phyloP scores from a whole-genome alignment of 805 yeast genomes.

The Saturnispora serradocipensis region DNA sequence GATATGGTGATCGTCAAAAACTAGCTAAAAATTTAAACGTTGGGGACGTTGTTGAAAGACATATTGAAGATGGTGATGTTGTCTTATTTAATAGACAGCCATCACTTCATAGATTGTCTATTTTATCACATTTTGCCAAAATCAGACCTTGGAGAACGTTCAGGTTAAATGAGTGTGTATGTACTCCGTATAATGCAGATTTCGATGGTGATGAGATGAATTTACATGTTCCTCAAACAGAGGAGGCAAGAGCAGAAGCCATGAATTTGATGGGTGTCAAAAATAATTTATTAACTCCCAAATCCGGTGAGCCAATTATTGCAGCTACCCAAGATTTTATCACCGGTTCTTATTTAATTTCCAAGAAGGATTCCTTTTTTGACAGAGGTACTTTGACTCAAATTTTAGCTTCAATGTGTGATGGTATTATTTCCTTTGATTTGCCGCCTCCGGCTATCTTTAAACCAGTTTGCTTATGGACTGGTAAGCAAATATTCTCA shows the following conservation, averaged over 20 bases:
- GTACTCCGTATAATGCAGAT: constrained; percentile 99
- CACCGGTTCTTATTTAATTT: constrained; percentile 87
- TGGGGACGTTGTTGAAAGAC: constrained; percentile 95
- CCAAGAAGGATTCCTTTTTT: constrained; percentile 88
- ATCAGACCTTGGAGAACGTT: constrained; percentile 98
- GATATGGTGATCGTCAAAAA: constrained; percentile 77
- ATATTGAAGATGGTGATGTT: constrained; percentile 92
- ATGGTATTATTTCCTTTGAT: constrained; percentile 80
- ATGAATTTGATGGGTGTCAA: constrained; percentile 97
- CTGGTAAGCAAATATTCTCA: constrained; percentile 94
- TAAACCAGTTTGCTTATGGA: constrained; percentile 89
- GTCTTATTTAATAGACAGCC: constrained; percentile 97
- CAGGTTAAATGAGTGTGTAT: constrained; percentile 94
- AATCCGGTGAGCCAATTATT: constrained; percentile 97
- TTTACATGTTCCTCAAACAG: constrained; percentile 97
- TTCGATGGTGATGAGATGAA: constrained; percentile 99
- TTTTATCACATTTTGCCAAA: constrained; percentile 90
- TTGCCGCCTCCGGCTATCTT: constrained; percentile 90
- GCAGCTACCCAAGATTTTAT: constrained; percentile 99
- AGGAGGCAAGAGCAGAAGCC: constrained; percentile 96
- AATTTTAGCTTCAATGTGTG: constrained; percentile 90
- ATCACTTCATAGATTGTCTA: constrained; percentile 88
- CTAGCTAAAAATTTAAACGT: constrained; percentile 67
- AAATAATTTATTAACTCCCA: constrained; percentile 87
- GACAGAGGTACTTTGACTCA: constrained; percentile 81